Percentiles rank a stretch among this genome's conserved stretches.
Evolutionary conservation across 2,329 filamentous ascomycete species (phyloP).

Genomic region (Berkeleyomyces rouxiae): DNA sequence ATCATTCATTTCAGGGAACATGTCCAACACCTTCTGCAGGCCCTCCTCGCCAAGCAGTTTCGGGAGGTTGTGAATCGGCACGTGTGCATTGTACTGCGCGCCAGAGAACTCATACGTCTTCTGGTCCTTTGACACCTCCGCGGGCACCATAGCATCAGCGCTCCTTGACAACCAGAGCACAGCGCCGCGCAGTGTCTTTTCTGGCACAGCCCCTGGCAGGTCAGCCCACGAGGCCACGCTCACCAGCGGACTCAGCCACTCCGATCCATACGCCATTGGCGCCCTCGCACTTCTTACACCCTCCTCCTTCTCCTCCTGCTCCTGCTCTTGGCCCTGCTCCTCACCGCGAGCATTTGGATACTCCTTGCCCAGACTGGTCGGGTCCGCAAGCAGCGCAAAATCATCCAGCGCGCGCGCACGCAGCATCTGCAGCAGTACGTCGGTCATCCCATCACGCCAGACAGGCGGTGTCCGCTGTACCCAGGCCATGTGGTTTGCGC

Average conservation of each 20-base stretch:
- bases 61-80: slow-evolving; percentile 37
- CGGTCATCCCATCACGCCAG: slow-evolving; percentile 41
- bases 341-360: slow-evolving; percentile 14
- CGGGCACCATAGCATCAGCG: slow-evolving; percentile 9
- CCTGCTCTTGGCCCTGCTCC: no score
- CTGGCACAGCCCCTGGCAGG: slow-evolving; percentile 28
- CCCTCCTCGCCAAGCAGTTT: slow-evolving; percentile 34
- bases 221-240: slow-evolving; percentile 24
- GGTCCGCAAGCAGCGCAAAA: slow-evolving; percentile 20
- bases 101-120: slow-evolving; percentile 29
- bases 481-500: slow-evolving; percentile 5
- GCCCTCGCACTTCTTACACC: no score
- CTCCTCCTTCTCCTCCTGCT: no score
- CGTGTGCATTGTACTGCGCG: slow-evolving; percentile 21
- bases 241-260: background rate
- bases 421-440: slow-evolving; percentile 33
- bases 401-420: slow-evolving; percentile 31
- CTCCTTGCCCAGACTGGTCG: slow-evolving; percentile 8
- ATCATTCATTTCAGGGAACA: slow-evolving; percentile 22
- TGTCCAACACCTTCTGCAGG: slow-evolving; percentile 23
- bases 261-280: background rate
- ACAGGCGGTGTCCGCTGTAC: slow-evolving; percentile 17
- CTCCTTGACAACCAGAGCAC: slow-evolving; percentile 26
- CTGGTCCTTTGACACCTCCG: slow-evolving; percentile 22
- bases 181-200: slow-evolving; percentile 26